Conservation (phyloP, 345 rosid species). For the Syzygium jambos region DNA sequence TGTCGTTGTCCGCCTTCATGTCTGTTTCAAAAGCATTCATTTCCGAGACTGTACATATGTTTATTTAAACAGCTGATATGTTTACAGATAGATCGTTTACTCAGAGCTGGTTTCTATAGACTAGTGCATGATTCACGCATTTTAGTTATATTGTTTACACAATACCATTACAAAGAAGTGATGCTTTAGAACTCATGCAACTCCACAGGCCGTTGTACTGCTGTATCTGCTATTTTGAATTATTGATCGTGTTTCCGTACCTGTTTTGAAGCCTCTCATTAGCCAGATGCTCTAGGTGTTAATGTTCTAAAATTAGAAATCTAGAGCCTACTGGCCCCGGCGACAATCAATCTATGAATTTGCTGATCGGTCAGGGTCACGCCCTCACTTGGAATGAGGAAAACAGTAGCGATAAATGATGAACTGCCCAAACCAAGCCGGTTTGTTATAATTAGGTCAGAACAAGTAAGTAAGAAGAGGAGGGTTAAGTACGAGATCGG, state of each 20-base stretch:
- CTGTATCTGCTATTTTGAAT: neutral
- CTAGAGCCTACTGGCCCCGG: neutral
- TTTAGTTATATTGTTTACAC: neutral
- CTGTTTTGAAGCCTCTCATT: neutral
- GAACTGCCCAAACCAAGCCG: neutral
- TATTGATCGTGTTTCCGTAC: neutral
- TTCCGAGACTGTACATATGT: constrained; percentile 6
- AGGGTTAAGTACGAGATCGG: neutral
- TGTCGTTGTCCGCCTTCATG: neutral
- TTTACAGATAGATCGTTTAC: neutral
- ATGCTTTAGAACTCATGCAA: neutral
- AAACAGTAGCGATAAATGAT: neutral
- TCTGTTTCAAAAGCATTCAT: neutral
- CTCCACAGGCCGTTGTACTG: neutral
- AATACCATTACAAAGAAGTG: neutral
- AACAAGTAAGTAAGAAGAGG: neutral
- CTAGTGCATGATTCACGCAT: neutral
- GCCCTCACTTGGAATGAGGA: neutral
- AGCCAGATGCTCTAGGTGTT: neutral
- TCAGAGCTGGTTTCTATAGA: neutral
- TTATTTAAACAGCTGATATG: neutral
- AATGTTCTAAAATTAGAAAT: neutral
- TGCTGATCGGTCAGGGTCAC: neutral
- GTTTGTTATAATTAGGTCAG: neutral
- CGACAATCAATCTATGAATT: neutral